Evolutionary conservation across 1,284 basidiomycete genomes (phyloP).

Genomic region (Phenoliferia sp.): DNA sequence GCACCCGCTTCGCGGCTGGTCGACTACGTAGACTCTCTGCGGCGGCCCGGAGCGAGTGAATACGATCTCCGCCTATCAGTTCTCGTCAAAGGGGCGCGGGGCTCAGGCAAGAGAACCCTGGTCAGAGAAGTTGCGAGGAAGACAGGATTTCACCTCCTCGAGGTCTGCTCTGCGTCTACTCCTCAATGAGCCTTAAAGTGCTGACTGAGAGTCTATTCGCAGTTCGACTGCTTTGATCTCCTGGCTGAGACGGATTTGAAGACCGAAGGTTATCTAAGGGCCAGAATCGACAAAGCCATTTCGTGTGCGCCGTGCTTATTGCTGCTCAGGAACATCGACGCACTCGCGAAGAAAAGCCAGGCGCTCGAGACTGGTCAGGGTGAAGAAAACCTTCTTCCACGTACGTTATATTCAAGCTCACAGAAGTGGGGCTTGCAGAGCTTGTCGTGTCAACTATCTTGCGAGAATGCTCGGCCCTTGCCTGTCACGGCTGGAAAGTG

Average conservation of each 20-base stretch:
- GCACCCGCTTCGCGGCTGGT: slow-evolving; percentile 23
- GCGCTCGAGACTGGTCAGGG: slow-evolving; percentile 63
- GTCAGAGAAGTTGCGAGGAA: slow-evolving; percentile 52
- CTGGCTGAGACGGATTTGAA: slow-evolving; percentile 73
- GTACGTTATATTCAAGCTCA: neutral
- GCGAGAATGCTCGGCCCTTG: slow-evolving; percentile 60
- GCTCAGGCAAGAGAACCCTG: slow-evolving; percentile 66
- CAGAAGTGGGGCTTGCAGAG: no score
- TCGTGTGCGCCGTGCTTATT: slow-evolving; percentile 81
- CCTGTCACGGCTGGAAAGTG: slow-evolving; percentile 52
- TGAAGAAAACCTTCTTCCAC: no score
- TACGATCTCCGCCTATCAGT: slow-evolving; percentile 62
- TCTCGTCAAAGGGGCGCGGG: slow-evolving; percentile 67
- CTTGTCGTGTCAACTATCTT: slow-evolving; percentile 58
- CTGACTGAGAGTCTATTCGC: neutral
- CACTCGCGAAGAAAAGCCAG: slow-evolving; percentile 67
- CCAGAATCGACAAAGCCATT: slow-evolving; percentile 70
- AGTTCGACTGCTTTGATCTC: slow-evolving; percentile 83
- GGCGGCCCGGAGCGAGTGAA: slow-evolving; percentile 53
- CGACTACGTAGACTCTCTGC: slow-evolving; percentile 50
- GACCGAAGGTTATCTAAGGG: slow-evolving; percentile 70
- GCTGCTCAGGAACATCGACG: slow-evolving; percentile 77
- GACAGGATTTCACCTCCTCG: slow-evolving; percentile 71
- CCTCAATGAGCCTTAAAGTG: neutral
- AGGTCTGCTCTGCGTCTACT: slow-evolving; percentile 51